A percentile compares a stretch with the other conserved stretches of the same genome.
Conservation (phyloP, 176 grass and related monocot species). For the Stipa capillata region DNA sequence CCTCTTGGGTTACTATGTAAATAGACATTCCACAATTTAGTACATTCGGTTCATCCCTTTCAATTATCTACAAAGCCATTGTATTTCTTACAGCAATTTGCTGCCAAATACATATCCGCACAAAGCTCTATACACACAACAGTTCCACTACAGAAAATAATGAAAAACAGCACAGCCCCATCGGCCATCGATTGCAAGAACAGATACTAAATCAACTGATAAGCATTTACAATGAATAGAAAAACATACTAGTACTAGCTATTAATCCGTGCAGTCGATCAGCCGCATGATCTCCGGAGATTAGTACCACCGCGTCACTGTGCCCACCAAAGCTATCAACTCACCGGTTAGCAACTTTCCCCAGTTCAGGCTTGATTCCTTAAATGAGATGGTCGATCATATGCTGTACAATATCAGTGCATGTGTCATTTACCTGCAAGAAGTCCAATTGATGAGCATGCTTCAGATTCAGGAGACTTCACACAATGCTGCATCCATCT, state of each 20-base stretch:
- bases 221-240: not conserved
- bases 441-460: not conserved
- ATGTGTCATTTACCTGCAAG: constrained; percentile 21
- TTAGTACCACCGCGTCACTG: not conserved
- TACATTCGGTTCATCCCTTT: not conserved
- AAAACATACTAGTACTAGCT: too few relatives aligned
- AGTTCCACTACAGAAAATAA: not conserved
- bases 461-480: not conserved
- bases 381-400: constrained; percentile 25
- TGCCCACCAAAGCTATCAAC: not conserved
- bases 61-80: too few relatives aligned
- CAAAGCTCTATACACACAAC: not conserved
- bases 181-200: not conserved
- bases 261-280: not conserved
- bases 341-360: not conserved
- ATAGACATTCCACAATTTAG: not conserved
- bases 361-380: not conserved
- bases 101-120: not conserved
- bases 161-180: not conserved
- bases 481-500: not conserved
- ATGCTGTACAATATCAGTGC: constrained; percentile 23
- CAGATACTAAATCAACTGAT: not conserved
- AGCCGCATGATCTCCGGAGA: not conserved
- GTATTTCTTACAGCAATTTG: not conserved
- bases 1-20: not conserved